Base-by-base conservation (phyloP, 192 early-diverging fungal genomes). In the Podochytrium sp. region DNA sequence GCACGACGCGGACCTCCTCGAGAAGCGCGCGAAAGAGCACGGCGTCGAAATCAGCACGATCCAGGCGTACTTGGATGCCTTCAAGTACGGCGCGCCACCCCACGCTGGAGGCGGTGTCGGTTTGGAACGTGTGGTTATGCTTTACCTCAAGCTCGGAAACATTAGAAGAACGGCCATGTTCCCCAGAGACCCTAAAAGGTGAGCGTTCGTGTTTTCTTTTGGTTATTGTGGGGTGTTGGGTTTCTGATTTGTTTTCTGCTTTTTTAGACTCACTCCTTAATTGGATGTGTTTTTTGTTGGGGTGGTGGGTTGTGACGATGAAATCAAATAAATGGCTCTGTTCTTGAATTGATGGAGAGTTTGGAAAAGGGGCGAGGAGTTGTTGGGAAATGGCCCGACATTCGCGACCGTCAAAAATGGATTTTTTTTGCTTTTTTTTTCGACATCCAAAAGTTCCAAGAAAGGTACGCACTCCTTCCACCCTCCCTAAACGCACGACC, bases 161-260 rank as follows among this genome's bases (percentile, higher is more conserved):
- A 98, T 99, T 82, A 91, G 96, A 62, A 90, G 89, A 64, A 85
- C 91, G 7, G 92, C 91, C 32, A 78, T 99, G 80, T 99, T 98
- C 93, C 98, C 98, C 25, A 92, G 98, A 76, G 98, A 99, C 79
- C 98, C 98, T 67, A 92, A 92, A 84, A 92, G 95, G 73, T 82
- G 97, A 40, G 84, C 84, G 27, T 95, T 23, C 7, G 16, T 29
- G 32, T 30, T 49, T 65, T 62, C 32, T 38, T 14, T 7, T 38
- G 32, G 10, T 38, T 38, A 38, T 38, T 62, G 60, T 10, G 37
- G n/a, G n/a, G n/a, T n/a, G n/a, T n/a, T n/a, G n/a, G n/a, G n/a
- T n/a, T n/a, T n/a, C n/a, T n/a, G n/a, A n/a, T n/a, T n/a, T n/a
- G n/a, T n/a, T n/a, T n/a, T n/a, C n/a, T n/a, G n/a, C n/a, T n/a